Evolutionary conservation across 225 moss, liverwort and hornwort species (phyloP), one percentile per base, ranked within the genome.

Genomic region (Polytrichum commune): DNA sequence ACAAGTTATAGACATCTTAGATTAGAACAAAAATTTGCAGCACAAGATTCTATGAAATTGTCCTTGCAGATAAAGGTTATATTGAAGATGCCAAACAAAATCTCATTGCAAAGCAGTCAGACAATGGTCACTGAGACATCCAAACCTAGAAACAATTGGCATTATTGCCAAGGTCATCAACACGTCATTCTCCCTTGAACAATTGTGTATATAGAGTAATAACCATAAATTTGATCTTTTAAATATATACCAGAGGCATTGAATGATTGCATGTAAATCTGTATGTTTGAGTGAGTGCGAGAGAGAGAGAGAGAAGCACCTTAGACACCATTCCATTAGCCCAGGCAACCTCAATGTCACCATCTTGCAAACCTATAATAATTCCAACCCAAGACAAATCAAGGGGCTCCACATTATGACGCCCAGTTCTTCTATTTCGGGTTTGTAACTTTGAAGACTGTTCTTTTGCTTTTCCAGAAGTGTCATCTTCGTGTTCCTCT

Each of bases 311-410:
- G 5, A 26, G 46, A 58, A 67, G 72, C 46, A 93, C 97, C 93
- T 95, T 98, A 46, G 98, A 98, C 46, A 95, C 79, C 78, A 90
- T 81, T 75, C 84, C 98, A 83, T 95, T 90, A 24, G 95, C 92
- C 98, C 98, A 98, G 61, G 91, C 91, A 25, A 98, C 98, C 79
- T 98, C 95, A 70, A 98, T 90, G 62, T 95, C 93, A 68, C 98
- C 98, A 81, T 90, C 93, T 79, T 91, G 83, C 54, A 98, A 83
- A 28, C 98, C 93, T 63, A 85, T 82, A 64, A 98, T 95, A 60
- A 89, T 86, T 71, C 98, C 98, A 78, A 90, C 98, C 98, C 98
- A 98, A 53, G 98, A 91, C 71, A 98, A 65, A 68, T 91, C 89
- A 60, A 80, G 62, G 29, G 74, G 64, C 10, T 69, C 74, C 64